phyloP scores from a whole-genome alignment of 345 rosid genomes.

The Heritiera fomes region DNA sequence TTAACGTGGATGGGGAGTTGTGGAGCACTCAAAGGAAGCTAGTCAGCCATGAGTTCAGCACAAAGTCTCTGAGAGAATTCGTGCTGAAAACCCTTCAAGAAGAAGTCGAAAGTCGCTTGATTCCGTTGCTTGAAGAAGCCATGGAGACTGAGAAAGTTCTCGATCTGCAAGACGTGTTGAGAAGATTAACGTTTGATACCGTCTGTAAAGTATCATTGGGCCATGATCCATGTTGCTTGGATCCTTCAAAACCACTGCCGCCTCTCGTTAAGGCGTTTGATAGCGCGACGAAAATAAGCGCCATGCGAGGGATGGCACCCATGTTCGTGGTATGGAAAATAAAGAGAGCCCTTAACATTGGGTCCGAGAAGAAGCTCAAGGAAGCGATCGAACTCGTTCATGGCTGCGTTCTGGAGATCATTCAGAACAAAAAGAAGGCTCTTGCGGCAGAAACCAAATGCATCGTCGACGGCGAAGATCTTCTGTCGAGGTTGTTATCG shows the following conservation, averaged over 20 bases:
- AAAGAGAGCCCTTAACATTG: conserved; percentile 51
- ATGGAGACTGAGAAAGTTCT: conserved; percentile 27
- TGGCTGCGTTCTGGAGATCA: conserved; percentile 34
- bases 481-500: conserved; percentile 50
- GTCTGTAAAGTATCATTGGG: conserved; percentile 56
- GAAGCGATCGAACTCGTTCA: conserved; percentile 48
- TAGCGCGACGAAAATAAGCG: conserved; percentile 51
- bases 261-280: conserved; percentile 53
- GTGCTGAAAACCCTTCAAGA: conserved; percentile 34
- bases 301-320: conserved; percentile 56
- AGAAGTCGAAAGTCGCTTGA: conserved; percentile 45
- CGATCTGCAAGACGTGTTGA: conserved; percentile 61
- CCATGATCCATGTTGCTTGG: conserved; percentile 54
- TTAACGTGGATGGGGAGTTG: conserved; percentile 61
- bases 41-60: conserved; percentile 50
- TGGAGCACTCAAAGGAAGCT: conserved; percentile 67
- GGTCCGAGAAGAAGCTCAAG: conserved; percentile 57
- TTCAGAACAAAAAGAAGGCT: conserved; percentile 37
- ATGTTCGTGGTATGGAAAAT: conserved; percentile 60
- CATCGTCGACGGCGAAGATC: conserved; percentile 34
- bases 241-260: conserved; percentile 42
- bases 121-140: conserved; percentile 47
- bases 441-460: conserved; percentile 20
- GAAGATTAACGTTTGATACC: conserved; percentile 60
- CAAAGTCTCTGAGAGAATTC: conserved; percentile 44